These are phyloP conservation scores for Bonia amplexicaulis DNA, from an alignment of 176 grass and related monocot species.

Conservation along the genomic window DNA sequence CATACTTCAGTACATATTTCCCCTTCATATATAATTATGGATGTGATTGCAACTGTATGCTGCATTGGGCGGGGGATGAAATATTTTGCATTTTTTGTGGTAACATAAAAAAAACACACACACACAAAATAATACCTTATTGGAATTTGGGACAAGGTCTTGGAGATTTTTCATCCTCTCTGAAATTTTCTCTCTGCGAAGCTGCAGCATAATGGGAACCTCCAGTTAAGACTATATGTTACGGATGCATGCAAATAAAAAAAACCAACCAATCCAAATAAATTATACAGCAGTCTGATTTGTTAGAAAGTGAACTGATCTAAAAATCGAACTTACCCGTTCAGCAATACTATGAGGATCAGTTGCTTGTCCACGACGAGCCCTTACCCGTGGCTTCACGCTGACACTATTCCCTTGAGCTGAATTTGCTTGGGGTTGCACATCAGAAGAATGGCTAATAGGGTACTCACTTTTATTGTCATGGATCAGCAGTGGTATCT, in stretches of 20 bases:
- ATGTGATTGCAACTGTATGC: background rate
- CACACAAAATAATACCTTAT: slow-evolving; percentile 40
- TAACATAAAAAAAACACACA: background rate
- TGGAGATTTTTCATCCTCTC: slow-evolving; percentile 85
- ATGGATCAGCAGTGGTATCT: slow-evolving; percentile 21
- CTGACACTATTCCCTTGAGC: slow-evolving; percentile 27
- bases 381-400: slow-evolving; percentile 55
- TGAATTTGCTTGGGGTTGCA: slow-evolving; percentile 35
- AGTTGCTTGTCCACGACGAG: slow-evolving; percentile 70
- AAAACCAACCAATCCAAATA: background rate
- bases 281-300: background rate
- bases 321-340: slow-evolving; percentile 40
- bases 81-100: background rate
- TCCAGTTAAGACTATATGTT: slow-evolving; percentile 11
- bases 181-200: slow-evolving; percentile 77
- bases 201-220: slow-evolving; percentile 43
- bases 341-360: slow-evolving; percentile 92
- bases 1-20: background rate
- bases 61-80: background rate
- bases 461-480: slow-evolving; percentile 36
- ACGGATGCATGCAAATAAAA: background rate
- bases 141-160: slow-evolving; percentile 70
- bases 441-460: slow-evolving; percentile 38
- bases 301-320: background rate
- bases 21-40: background rate